Percentiles rank a stretch among this genome's conserved stretches.
Evolutionary conservation across 2,329 filamentous ascomycete genomes (phyloP).

Genomic region (Penicillium crustosum): DNA sequence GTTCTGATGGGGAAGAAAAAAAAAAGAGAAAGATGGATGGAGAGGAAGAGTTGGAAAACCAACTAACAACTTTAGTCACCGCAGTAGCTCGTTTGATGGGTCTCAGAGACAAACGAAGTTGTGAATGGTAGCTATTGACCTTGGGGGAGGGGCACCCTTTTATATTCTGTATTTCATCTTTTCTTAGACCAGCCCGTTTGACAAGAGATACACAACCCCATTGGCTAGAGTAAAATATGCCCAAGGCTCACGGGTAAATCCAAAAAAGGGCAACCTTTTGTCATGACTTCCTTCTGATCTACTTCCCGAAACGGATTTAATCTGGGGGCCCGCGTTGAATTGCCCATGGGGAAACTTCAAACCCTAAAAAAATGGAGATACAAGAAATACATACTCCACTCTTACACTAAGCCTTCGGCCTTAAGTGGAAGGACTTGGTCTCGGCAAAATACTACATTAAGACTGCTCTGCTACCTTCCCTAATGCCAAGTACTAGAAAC

Average conservation of each 20-base stretch:
- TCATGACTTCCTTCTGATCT: conserved; percentile 6
- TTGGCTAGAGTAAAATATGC: conserved; percentile 6
- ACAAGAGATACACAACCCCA: not conserved
- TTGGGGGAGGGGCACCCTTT: conserved; percentile 3
- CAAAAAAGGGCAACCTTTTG: not conserved
- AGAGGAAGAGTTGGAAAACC: not conserved
- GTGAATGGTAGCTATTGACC: not conserved
- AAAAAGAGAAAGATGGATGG: not conserved
- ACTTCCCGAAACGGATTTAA: conserved; percentile 17
- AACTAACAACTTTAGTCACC: not conserved
- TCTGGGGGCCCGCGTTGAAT: conserved; percentile 8
- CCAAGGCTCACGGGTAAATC: not conserved
- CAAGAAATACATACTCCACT: not conserved
- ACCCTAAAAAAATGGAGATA: not conserved
- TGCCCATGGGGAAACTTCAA: conserved; percentile 14
- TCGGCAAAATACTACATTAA: conserved; percentile 2
- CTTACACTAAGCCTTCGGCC: not conserved
- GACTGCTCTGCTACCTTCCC: not conserved
- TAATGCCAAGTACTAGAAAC: not conserved
- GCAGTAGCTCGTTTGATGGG: not conserved
- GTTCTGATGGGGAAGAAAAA: not conserved
- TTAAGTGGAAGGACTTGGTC: not conserved
- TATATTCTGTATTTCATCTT: conserved; percentile 7
- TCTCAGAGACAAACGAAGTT: not conserved
- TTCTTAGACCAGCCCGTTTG: conserved; percentile 5